Conservation (phyloP, 495 filamentous ascomycete species). For the Extremus antarcticus region DNA sequence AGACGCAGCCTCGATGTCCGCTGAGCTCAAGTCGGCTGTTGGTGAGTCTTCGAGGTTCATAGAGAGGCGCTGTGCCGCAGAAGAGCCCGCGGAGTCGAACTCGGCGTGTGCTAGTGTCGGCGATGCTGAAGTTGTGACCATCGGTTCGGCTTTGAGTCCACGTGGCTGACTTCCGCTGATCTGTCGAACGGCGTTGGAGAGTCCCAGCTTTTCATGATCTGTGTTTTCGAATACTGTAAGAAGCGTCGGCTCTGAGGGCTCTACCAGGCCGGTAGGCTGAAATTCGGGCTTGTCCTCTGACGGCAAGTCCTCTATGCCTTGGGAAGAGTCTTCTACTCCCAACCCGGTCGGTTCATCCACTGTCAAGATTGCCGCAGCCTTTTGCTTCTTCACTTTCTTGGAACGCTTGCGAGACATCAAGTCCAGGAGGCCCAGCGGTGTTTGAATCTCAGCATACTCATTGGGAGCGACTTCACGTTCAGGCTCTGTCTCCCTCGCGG, state of each 20-base stretch:
- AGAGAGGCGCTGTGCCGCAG: neutral
- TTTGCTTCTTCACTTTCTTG: constrained; percentile 27
- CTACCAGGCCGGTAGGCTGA: too few species aligned
- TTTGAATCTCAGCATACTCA: neutral
- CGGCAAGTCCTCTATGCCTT: too few species aligned
- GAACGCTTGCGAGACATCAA: constrained; percentile 12
- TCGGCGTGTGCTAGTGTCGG: neutral
- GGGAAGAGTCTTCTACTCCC: neutral
- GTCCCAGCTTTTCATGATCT: too few species aligned
- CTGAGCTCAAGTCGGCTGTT: neutral
- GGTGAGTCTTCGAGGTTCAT: neutral
- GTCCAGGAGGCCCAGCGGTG: neutral
- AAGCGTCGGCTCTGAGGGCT: too few species aligned
- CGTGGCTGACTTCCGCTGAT: neutral
- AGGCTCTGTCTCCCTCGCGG: neutral
- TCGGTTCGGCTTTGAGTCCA: neutral
- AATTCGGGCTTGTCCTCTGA: neutral
- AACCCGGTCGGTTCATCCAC: neutral
- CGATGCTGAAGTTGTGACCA: neutral
- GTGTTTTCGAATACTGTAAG: too few species aligned
- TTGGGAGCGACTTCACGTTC: neutral
- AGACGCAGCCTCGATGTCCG: neutral
- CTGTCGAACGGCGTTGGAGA: neutral
- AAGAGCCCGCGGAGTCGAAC: neutral
- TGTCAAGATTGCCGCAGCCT: constrained; percentile 5